Percentiles rank a stretch among this genome's conserved stretches.
These are phyloP conservation scores for Coemansia sp. DNA, from an alignment of 192 early-diverging fungal genomes.

Conservation along the genomic window DNA sequence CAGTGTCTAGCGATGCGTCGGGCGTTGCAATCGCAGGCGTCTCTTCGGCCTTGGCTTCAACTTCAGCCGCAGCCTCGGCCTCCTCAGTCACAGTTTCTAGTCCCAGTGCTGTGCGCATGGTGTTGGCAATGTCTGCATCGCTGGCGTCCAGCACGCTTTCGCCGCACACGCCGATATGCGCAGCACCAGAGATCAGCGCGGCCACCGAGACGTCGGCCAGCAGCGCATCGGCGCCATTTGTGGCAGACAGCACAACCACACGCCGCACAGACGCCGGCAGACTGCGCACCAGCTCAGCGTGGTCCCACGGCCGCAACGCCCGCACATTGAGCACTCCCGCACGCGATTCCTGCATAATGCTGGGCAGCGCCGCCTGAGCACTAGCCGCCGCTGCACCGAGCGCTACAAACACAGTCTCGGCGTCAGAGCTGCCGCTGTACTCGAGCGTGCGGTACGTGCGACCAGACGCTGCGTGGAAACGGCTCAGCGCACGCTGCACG, in stretches of 20 bases:
- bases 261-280: slow-evolving; percentile 67
- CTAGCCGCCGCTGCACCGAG: slow-evolving; percentile 62
- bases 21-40: slow-evolving; percentile 5
- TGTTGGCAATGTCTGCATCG: neutral
- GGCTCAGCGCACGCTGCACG: slow-evolving; percentile 37
- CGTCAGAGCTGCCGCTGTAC: slow-evolving; percentile 70
- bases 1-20: neutral
- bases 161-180: slow-evolving; percentile 13
- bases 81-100: slow-evolving; percentile 11
- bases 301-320: slow-evolving; percentile 82
- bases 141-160: slow-evolving; percentile 17
- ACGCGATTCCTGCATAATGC: slow-evolving; percentile 31
- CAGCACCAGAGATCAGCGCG: slow-evolving; percentile 53
- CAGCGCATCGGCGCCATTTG: slow-evolving; percentile 59
- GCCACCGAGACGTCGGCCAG: slow-evolving; percentile 74
- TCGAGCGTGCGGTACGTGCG: slow-evolving; percentile 74
- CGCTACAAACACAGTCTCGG: slow-evolving; percentile 78
- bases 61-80: neutral
- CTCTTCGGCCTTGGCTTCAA: neutral
- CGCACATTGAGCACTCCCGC: slow-evolving; percentile 79
- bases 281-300: slow-evolving; percentile 63
- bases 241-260: slow-evolving; percentile 75
- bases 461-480: slow-evolving; percentile 52
- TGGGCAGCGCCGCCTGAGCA: slow-evolving; percentile 57
- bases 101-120: slow-evolving; percentile 19